Percentiles rank a stretch among this genome's conserved stretches.
Evolutionary conservation across 192 early-diverging fungal species (phyloP).

Genomic region (Backusella macrospora): DNA sequence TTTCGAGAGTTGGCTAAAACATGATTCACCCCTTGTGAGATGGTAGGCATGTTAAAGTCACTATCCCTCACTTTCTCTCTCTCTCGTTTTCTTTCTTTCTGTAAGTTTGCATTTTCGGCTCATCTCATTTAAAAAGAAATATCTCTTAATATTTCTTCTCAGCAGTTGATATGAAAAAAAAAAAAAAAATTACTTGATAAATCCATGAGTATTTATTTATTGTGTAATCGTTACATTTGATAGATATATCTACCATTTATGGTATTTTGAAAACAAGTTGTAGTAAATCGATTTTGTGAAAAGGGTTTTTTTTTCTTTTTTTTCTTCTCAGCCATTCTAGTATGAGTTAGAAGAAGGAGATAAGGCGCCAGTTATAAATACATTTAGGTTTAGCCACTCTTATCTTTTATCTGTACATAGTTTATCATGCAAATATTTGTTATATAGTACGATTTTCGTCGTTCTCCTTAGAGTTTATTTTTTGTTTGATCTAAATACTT

Average conservation of each 20-base stretch:
- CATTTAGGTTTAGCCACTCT: neutral
- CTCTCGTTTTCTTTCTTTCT: too few relatives aligned
- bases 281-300: neutral
- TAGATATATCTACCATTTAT: neutral
- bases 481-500: too few relatives aligned
- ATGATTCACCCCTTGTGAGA: constrained; percentile 2
- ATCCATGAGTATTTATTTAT: neutral
- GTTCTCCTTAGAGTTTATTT: too few relatives aligned
- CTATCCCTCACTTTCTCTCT: neutral
- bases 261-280: neutral
- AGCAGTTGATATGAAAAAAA: neutral
- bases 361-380: neutral
- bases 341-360: neutral
- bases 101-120: too few relatives aligned
- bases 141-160: neutral
- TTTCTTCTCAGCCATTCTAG: neutral
- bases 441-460: too few relatives aligned
- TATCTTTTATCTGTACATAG: too few relatives aligned
- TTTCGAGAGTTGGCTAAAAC: neutral
- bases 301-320: neutral
- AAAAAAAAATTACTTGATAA: constrained; percentile 10
- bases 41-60: neutral
- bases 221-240: neutral
- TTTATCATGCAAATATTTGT: too few relatives aligned
- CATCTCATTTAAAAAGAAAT: neutral